phyloP scores from a whole-genome alignment of 2,329 filamentous ascomycete species.

The Aspergillus arachidicola region DNA sequence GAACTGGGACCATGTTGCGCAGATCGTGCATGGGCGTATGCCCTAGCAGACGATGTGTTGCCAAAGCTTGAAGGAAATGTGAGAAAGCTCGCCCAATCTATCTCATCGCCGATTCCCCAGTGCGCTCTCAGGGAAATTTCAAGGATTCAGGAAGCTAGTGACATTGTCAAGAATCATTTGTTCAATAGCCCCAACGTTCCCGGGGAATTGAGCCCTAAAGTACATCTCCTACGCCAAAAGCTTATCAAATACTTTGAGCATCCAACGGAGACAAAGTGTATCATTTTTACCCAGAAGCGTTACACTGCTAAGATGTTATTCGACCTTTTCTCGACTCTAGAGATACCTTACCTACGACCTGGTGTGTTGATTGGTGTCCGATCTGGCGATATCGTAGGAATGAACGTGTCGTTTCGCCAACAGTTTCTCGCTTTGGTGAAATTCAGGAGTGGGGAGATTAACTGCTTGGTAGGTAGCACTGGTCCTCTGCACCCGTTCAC shows the following conservation, averaged over 20 bases:
- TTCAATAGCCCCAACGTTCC: constrained; percentile 45
- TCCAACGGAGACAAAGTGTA: constrained; percentile 66
- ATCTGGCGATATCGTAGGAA: constrained; percentile 54
- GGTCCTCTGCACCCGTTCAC: neutral
- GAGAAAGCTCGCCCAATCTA: constrained; percentile 14
- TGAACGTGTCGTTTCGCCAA: constrained; percentile 68
- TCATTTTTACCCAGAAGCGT: constrained; percentile 82
- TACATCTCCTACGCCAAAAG: constrained; percentile 62
- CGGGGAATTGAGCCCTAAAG: constrained; percentile 70
- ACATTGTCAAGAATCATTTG: constrained; percentile 56
- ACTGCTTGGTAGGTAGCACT: constrained; percentile 51
- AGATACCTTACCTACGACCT: constrained; percentile 60
- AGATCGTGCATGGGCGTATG: constrained; percentile 76
- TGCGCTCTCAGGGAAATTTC: constrained; percentile 56
- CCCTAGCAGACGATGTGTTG: constrained; percentile 64
- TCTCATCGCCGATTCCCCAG: constrained; percentile 21
- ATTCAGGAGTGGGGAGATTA: constrained; percentile 61
- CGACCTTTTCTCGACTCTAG: constrained; percentile 65
- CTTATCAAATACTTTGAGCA: constrained; percentile 65
- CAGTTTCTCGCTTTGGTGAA: constrained; percentile 74
- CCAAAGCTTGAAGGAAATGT: constrained; percentile 61
- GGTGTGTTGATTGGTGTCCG: constrained; percentile 67
- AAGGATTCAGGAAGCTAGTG: constrained; percentile 61
- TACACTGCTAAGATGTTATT: constrained; percentile 75
- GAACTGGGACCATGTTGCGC: constrained; percentile 82